phyloP scores from a whole-genome alignment of 139 green algal genomes.

The Zygnema circumcarinatum region DNA sequence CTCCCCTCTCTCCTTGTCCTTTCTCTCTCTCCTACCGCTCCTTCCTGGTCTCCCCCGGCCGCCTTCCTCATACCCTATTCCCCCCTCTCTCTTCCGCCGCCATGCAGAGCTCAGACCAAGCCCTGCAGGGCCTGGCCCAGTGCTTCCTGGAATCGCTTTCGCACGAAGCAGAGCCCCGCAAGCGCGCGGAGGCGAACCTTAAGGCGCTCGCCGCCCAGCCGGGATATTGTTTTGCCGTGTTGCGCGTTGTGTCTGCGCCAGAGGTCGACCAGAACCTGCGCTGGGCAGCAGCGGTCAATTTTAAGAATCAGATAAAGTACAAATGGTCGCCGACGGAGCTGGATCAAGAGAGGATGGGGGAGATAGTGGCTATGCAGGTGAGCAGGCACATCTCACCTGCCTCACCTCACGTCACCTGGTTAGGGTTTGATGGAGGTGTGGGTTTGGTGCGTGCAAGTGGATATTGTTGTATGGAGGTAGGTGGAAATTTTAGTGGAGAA shows the following conservation, averaged over 20 bases:
- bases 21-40: background rate
- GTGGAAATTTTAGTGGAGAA: too few species aligned
- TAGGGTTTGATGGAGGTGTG: too few species aligned
- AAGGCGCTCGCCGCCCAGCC: conserved; percentile 71
- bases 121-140: conserved; percentile 19
- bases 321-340: conserved; percentile 72
- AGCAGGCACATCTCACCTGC: too few species aligned
- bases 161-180: conserved; percentile 74
- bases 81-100: background rate
- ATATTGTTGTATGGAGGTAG: too few species aligned
- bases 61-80: background rate
- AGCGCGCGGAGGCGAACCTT: conserved; percentile 80
- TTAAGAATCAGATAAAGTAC: conserved; percentile 96
- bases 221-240: conserved; percentile 75
- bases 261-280: conserved; percentile 70
- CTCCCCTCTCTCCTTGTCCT: background rate
- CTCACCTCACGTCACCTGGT: too few species aligned
- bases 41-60: background rate
- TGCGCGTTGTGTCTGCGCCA: conserved; percentile 41
- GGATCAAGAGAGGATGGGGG: background rate
- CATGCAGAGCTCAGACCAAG: conserved; percentile 37
- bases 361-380: conserved; percentile 31
- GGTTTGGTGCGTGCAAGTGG: too few species aligned
- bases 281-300: conserved; percentile 91
- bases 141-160: conserved; percentile 71